Conservation (phyloP, 2,329 filamentous ascomycete genomes). For the Claviceps pazoutovae region DNA sequence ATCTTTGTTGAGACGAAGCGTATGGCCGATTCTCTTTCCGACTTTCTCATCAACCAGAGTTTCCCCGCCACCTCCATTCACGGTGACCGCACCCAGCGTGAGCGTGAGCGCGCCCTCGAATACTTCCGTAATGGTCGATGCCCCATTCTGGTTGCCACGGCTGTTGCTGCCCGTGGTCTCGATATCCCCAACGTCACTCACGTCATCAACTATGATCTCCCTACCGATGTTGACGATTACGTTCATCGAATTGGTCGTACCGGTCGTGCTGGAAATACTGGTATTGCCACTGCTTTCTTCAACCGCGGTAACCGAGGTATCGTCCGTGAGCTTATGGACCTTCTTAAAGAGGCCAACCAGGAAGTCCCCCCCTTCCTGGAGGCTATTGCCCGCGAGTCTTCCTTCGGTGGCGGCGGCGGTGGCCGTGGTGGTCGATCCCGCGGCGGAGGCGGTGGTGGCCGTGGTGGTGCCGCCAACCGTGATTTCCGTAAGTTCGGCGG, state of each 20-base stretch:
- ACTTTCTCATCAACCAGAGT: slow-evolving; percentile 96
- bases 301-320: slow-evolving; percentile 98
- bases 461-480: slow-evolving; percentile 61
- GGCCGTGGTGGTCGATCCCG: slow-evolving; percentile 37
- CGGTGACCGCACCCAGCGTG: slow-evolving; percentile 94
- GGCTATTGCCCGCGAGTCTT: slow-evolving; percentile 90
- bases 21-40: slow-evolving; percentile 94
- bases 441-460: slow-evolving; percentile 37
- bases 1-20: slow-evolving; percentile 99
- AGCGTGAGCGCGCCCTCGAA: slow-evolving; percentile 94
- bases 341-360: slow-evolving; percentile 97
- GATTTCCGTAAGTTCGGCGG: slow-evolving; percentile 77
- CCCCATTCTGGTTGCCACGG: slow-evolving; percentile 92
- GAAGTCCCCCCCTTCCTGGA: slow-evolving; percentile 90
- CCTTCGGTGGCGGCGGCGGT: slow-evolving; percentile 56
- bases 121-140: slow-evolving; percentile 94
- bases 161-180: slow-evolving; percentile 78
- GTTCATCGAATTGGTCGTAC: slow-evolving; percentile 99
- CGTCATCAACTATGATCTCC: slow-evolving; percentile 98
- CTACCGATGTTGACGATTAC: slow-evolving; percentile 96
- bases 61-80: slow-evolving; percentile 98
- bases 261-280: slow-evolving; percentile 96
- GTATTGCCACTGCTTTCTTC: slow-evolving; percentile 97
- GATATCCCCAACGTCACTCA: slow-evolving; percentile 96
- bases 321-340: slow-evolving; percentile 89